Percentiles rank a stretch among this genome's conserved stretches.
These are phyloP conservation scores for Silene conica DNA, from an alignment of 148 eudicot genomes.

Conservation along the genomic window DNA sequence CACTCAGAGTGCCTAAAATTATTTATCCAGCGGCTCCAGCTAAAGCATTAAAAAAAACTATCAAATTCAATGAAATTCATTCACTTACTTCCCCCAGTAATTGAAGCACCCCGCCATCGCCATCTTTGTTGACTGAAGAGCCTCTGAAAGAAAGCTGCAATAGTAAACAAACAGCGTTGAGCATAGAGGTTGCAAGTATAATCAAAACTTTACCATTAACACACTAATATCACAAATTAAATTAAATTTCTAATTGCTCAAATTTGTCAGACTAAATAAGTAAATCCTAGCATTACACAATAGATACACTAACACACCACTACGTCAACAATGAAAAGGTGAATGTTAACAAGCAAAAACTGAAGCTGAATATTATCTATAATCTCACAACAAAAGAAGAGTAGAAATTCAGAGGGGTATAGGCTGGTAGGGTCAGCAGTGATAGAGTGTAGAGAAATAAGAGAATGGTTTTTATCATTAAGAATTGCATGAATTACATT, in stretches of 20 bases:
- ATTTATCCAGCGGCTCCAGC: neutral
- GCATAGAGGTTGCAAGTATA: neutral
- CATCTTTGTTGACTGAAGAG: slow-evolving; percentile 39
- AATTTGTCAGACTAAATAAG: neutral
- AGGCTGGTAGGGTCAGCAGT: neutral
- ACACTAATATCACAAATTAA: neutral
- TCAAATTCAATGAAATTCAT: neutral
- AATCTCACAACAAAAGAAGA: neutral
- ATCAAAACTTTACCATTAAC: too few relatives aligned
- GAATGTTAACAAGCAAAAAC: neutral
- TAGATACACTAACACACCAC: too few relatives aligned
- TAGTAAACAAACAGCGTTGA: neutral
- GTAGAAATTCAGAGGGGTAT: neutral
- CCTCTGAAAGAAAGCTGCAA: slow-evolving; percentile 56
- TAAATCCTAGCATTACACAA: neutral
- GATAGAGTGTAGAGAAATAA: too few relatives aligned
- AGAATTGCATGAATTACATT: too few relatives aligned
- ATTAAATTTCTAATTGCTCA: neutral
- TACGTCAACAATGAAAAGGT: neutral
- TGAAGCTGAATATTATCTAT: neutral
- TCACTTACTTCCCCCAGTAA: slow-evolving; percentile 56
- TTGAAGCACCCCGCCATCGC: slow-evolving; percentile 41
- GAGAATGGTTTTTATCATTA: too few relatives aligned
- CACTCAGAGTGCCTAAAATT: neutral
- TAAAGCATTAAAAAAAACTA: neutral